A percentile compares a stretch with the other conserved stretches of the same genome.
Evolutionary conservation across 768 basidiomycete genomes (phyloP).

Genomic region (Kwoniella bestiolae): DNA sequence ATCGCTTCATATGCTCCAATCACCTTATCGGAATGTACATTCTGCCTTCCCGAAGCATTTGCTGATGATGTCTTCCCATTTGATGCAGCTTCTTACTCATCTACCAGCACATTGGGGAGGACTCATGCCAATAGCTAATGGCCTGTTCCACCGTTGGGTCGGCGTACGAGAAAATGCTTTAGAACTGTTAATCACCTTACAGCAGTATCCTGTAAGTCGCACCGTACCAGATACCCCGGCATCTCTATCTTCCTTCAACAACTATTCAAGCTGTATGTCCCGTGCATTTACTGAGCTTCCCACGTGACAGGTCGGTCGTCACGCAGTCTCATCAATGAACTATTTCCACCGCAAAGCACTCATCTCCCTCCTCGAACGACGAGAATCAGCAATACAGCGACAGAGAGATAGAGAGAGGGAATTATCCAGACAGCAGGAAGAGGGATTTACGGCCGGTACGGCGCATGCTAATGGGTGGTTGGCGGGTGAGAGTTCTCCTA

Average conservation of each 20-base stretch:
- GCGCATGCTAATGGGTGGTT: not conserved
- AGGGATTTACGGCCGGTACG: not conserved
- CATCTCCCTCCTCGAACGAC: slow-evolving; percentile 32
- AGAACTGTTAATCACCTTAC: slow-evolving; percentile 79
- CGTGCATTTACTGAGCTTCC: not conserved
- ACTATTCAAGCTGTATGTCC: not conserved
- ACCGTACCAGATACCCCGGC: too few relatives aligned
- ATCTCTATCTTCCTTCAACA: not conserved
- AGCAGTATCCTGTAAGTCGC: slow-evolving; percentile 74
- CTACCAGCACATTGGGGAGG: slow-evolving; percentile 79
- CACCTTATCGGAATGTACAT: not conserved
- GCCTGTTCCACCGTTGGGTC: slow-evolving; percentile 85
- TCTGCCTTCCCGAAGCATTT: not conserved
- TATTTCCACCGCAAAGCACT: slow-evolving; percentile 47
- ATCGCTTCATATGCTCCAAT: not conserved
- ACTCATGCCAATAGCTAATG: slow-evolving; percentile 81
- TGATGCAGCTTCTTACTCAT: slow-evolving; percentile 73
- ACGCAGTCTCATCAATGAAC: slow-evolving; percentile 43
- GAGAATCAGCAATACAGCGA: slow-evolving; percentile 9
- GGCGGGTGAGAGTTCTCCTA: slow-evolving; percentile 4
- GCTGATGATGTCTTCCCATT: not conserved
- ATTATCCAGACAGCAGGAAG: slow-evolving; percentile 5
- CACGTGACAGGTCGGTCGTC: slow-evolving; percentile 37
- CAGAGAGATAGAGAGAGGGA: slow-evolving; percentile 22
- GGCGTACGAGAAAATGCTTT: slow-evolving; percentile 76